Percentiles rank a stretch among this genome's conserved stretches.
Conservation (phyloP, 2,329 filamentous ascomycete genomes). For the Aspergillus versicolor region DNA sequence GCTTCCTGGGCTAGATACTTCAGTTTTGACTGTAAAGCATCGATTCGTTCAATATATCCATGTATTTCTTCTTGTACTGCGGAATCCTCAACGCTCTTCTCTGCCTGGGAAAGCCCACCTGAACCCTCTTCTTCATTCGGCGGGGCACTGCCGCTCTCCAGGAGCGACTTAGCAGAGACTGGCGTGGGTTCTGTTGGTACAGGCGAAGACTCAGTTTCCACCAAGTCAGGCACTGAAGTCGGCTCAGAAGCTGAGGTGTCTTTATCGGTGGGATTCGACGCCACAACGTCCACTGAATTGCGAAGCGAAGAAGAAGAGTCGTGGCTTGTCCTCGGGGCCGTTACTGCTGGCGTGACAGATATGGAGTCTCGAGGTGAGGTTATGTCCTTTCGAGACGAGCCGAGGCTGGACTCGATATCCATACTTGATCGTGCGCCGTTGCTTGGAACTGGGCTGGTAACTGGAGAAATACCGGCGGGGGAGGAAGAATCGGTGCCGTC, state of each 20-base stretch:
- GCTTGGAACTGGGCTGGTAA: slow-evolving; percentile 51
- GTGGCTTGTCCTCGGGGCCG: slow-evolving; percentile 26
- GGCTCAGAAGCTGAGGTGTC: not conserved
- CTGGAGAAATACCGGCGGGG: slow-evolving; percentile 52
- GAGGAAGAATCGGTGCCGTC: slow-evolving; percentile 48
- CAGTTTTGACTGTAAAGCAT: slow-evolving; percentile 86
- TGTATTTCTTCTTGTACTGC: slow-evolving; percentile 80
- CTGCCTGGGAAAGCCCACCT: slow-evolving; percentile 50
- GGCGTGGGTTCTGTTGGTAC: slow-evolving; percentile 20
- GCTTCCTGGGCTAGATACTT: slow-evolving; percentile 82
- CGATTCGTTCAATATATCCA: slow-evolving; percentile 81
- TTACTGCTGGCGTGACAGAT: slow-evolving; percentile 14
- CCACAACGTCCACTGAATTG: slow-evolving; percentile 27
- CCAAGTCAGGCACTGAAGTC: not conserved
- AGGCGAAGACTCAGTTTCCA: not conserved
- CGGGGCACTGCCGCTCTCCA: slow-evolving; percentile 11
- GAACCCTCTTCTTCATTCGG: slow-evolving; percentile 43
- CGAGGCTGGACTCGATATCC: slow-evolving; percentile 32
- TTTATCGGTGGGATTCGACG: slow-evolving; percentile 15
- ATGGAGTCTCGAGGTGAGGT: slow-evolving; percentile 18
- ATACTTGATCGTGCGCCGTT: slow-evolving; percentile 42
- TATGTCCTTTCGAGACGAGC: slow-evolving; percentile 19
- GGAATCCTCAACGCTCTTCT: slow-evolving; percentile 52
- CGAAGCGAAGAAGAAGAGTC: slow-evolving; percentile 27
- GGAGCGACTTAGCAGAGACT: slow-evolving; percentile 16